phyloP scores from a whole-genome alignment of 495 filamentous ascomycete species.

The Tuber calosporum region DNA sequence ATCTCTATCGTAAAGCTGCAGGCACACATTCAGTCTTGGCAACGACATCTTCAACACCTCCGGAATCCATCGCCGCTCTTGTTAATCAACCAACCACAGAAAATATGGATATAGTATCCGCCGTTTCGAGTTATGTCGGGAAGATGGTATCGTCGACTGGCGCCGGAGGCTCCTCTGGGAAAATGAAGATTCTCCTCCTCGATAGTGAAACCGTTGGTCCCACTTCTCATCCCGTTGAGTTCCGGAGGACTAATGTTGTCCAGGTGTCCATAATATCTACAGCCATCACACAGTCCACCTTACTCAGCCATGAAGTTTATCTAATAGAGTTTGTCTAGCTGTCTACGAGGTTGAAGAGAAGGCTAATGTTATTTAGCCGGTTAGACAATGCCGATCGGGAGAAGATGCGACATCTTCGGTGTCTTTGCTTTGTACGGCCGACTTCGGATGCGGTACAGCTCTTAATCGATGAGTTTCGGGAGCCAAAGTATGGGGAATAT shows the following conservation, averaged over 20 bases:
- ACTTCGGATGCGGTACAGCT: conserved; percentile 85
- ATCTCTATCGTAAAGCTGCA: not conserved
- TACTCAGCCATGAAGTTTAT: conserved; percentile 96
- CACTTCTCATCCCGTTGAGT: conserved; percentile 9
- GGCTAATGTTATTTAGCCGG: conserved; percentile 48
- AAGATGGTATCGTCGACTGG: conserved; percentile 71
- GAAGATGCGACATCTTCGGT: conserved; percentile 95
- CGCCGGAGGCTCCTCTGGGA: conserved; percentile 67
- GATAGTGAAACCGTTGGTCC: conserved; percentile 81
- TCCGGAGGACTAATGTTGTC: conserved; percentile 18
- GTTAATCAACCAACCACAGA: conserved; percentile 5
- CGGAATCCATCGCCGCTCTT: conserved; percentile 6
- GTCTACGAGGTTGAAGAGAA: not conserved
- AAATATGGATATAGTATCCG: conserved; percentile 83
- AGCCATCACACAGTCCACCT: conserved; percentile 86
- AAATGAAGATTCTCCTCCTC: conserved; percentile 97
- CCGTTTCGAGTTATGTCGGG: conserved; percentile 88
- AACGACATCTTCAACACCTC: conserved; percentile 20
- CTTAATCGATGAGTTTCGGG: conserved; percentile 89
- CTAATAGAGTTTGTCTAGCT: conserved; percentile 63
- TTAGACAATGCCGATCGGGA: conserved; percentile 84
- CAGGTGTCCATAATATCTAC: conserved; percentile 84
- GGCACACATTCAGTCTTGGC: conserved; percentile 23
- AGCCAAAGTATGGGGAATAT: conserved; percentile 97
- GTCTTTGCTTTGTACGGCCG: conserved; percentile 85